Evolutionary conservation across 306 rosid species (phyloP).

Genomic region (Vigna hirtella): DNA sequence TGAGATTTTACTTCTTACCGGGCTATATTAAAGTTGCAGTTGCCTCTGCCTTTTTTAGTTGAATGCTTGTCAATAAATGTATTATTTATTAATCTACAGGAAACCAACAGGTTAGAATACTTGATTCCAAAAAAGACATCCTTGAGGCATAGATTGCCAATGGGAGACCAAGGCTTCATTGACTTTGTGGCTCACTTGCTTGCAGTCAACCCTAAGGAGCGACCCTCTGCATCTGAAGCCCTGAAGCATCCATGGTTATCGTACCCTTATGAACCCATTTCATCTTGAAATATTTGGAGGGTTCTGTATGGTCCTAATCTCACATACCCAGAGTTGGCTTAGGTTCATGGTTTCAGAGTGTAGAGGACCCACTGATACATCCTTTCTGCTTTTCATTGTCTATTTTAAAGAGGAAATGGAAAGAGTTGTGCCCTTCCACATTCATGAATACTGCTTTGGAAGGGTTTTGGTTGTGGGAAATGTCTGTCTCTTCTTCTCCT

Average conservation of each 20-base stretch:
- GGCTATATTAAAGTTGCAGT: conserved; percentile 12
- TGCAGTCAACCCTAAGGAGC: conserved; percentile 80
- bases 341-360: conserved; percentile 40
- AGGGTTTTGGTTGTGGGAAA: conserved; percentile 57
- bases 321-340: conserved; percentile 45
- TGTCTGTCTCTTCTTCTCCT: conserved; percentile 41
- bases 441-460: conserved; percentile 50
- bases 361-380: conserved; percentile 42
- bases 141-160: conserved; percentile 84
- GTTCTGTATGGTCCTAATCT: conserved; percentile 32
- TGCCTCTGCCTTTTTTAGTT: conserved; percentile 28
- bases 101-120: conserved; percentile 79
- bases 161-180: conserved; percentile 94
- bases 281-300: conserved; percentile 60
- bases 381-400: conserved; percentile 35
- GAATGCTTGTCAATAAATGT: not conserved
- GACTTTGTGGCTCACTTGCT: conserved; percentile 83
- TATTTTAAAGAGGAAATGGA: conserved; percentile 41
- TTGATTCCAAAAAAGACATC: conserved; percentile 91
- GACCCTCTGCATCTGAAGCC: conserved; percentile 84
- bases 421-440: conserved; percentile 49
- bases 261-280: conserved; percentile 87
- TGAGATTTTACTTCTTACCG: conserved; percentile 6
- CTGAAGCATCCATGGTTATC: conserved; percentile 92
- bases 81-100: conserved; percentile 57